Conservation (phyloP, 1,284 basidiomycete species). For the Cystobasidium sp. region DNA sequence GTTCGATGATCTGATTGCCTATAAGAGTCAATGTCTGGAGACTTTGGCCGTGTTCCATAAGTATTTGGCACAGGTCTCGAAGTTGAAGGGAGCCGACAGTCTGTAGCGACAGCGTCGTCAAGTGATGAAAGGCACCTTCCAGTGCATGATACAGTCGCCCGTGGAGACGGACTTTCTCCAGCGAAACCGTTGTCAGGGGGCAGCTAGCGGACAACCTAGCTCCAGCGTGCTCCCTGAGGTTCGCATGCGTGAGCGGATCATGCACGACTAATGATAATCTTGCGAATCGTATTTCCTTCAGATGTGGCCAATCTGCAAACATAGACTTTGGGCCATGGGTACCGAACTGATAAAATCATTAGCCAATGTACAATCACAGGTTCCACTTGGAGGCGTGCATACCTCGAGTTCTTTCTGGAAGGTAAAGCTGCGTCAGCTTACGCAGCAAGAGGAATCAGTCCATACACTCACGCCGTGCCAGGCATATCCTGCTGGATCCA, state of each 20-base stretch:
- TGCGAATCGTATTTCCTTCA: slow-evolving; percentile 22
- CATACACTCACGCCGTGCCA: slow-evolving; percentile 30
- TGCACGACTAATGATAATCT: slow-evolving; percentile 12
- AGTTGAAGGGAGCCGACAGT: slow-evolving; percentile 19
- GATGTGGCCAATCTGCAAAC: slow-evolving; percentile 31
- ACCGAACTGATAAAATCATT: slow-evolving; percentile 4
- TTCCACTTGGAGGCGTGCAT: background rate
- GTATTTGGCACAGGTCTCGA: slow-evolving; percentile 23
- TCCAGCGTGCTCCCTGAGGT: background rate
- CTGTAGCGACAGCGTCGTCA: slow-evolving; percentile 18
- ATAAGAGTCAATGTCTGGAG: slow-evolving; percentile 14
- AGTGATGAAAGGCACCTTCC: slow-evolving; percentile 24
- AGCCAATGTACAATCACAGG: background rate
- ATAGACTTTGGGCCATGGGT: slow-evolving; percentile 17
- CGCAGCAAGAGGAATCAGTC: background rate
- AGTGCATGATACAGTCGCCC: slow-evolving; percentile 25
- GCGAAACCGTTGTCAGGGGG: slow-evolving; percentile 22
- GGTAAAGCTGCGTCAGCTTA: background rate
- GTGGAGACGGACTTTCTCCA: slow-evolving; percentile 35
- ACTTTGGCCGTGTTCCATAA: slow-evolving; percentile 30
- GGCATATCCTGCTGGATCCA: slow-evolving; percentile 29
- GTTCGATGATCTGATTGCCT: slow-evolving; percentile 24
- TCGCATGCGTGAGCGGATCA: slow-evolving; percentile 8
- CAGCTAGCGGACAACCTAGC: slow-evolving; percentile 13
- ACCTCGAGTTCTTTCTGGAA: slow-evolving; percentile 40